Conservation (phyloP, 495 filamentous ascomycete genomes). For the Lepraria neglecta region DNA sequence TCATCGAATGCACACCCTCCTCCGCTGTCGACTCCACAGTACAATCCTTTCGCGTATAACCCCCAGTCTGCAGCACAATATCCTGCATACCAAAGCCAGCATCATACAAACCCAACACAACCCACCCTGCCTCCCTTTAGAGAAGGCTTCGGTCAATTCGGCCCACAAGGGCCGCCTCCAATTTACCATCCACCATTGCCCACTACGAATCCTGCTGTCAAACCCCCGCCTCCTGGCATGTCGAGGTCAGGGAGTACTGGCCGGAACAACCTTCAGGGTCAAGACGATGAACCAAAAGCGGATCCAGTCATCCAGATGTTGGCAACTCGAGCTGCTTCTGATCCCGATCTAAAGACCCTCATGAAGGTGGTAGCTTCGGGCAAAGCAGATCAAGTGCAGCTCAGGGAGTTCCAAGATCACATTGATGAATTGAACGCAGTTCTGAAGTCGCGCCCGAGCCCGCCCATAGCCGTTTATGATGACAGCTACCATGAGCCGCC, state of each 20-base stretch:
- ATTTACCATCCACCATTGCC: slow-evolving; percentile 12
- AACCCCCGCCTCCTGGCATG: slow-evolving; percentile 4
- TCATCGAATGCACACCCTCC: slow-evolving; percentile 43
- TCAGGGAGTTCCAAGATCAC: slow-evolving; percentile 83
- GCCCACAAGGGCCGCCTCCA: slow-evolving; percentile 15
- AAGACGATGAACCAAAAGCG: slow-evolving; percentile 44
- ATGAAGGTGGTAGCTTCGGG: slow-evolving; percentile 94
- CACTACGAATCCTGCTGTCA: slow-evolving; percentile 25
- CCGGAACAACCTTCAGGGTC: slow-evolving; percentile 6
- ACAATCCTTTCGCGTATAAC: slow-evolving; percentile 32
- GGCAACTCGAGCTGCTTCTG: slow-evolving; percentile 76
- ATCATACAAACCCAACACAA: slow-evolving; percentile 8
- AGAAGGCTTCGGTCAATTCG: slow-evolving; percentile 26
- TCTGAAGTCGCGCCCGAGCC: slow-evolving; percentile 42
- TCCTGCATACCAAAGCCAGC: slow-evolving; percentile 24
- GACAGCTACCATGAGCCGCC: slow-evolving; percentile 23
- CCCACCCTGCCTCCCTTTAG: slow-evolving; percentile 26
- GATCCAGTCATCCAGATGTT: slow-evolving; percentile 96
- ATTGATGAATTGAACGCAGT: slow-evolving; percentile 81
- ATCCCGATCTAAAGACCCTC: slow-evolving; percentile 83
- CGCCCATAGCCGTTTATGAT: slow-evolving; percentile 29
- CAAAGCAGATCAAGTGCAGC: slow-evolving; percentile 68
- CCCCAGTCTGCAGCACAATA: slow-evolving; percentile 32
- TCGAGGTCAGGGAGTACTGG: slow-evolving; percentile 14
- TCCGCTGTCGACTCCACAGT: slow-evolving; percentile 35